Conservation (phyloP, 352 stramenopile species). For the Phytophthora pinifolia region DNA sequence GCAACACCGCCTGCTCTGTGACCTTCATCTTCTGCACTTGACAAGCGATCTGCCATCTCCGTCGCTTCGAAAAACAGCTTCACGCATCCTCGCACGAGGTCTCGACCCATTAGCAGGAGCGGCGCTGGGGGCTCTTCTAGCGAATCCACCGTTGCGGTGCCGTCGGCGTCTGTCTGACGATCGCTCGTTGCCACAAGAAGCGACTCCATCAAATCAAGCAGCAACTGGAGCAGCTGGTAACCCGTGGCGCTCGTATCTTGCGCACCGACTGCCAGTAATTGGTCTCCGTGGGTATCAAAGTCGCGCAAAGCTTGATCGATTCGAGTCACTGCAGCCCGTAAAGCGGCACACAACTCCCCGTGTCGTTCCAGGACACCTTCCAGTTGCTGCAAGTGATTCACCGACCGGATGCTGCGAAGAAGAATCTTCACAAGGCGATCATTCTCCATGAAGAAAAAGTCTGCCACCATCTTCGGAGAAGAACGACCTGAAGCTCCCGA, state of each 20-base stretch:
- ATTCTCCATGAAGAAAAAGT: slow-evolving; percentile 71
- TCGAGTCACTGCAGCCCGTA: slow-evolving; percentile 33
- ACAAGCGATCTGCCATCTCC: slow-evolving; percentile 59
- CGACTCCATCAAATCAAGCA: slow-evolving; percentile 32
- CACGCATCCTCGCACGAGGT: slow-evolving; percentile 49
- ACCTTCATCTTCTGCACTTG: slow-evolving; percentile 25
- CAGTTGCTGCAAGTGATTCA: slow-evolving; percentile 51
- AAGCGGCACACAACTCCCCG: slow-evolving; percentile 32
- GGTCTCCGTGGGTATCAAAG: slow-evolving; percentile 22
- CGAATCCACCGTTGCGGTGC: background rate
- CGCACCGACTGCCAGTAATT: slow-evolving; percentile 9
- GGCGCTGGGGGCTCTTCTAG: slow-evolving; percentile 2
- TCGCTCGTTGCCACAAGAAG: slow-evolving; percentile 17
- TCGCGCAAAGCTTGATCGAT: slow-evolving; percentile 40
- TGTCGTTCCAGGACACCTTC: slow-evolving; percentile 52
- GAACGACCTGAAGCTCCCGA: slow-evolving; percentile 6
- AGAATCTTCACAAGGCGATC: slow-evolving; percentile 75
- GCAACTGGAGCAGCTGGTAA: slow-evolving; percentile 19
- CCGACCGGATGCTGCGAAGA: slow-evolving; percentile 62
- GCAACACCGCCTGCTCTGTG: background rate
- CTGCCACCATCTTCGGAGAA: slow-evolving; percentile 1
- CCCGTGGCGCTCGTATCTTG: background rate
- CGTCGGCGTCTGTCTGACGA: background rate
- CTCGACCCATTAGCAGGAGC: slow-evolving; percentile 31
- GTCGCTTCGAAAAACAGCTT: slow-evolving; percentile 71